Percentiles rank a stretch among this genome's conserved stretches.
These are phyloP conservation scores for Penicillium expansum DNA, from an alignment of 2,329 filamentous ascomycete species.

Conservation along the genomic window DNA sequence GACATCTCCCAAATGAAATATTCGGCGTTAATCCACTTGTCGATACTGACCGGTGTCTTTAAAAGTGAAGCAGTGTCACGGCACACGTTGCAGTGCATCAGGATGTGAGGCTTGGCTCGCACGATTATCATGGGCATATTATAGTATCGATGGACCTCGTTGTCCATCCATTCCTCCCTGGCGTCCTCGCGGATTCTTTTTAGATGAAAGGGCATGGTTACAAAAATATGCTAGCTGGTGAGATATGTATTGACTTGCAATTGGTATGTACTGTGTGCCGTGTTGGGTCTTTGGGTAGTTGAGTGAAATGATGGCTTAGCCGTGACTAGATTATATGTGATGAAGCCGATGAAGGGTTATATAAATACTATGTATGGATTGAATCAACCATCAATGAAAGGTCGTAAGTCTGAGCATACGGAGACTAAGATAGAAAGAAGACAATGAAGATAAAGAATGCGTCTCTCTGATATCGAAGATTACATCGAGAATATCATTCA, in stretches of 20 bases:
- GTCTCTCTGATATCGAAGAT: neutral
- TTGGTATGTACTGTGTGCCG: neutral
- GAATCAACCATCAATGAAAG: neutral
- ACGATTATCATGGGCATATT: neutral
- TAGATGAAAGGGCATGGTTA: neutral
- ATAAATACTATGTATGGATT: neutral
- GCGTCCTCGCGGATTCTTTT: neutral
- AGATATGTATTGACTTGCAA: neutral
- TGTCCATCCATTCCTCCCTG: neutral
- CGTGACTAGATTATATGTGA: neutral
- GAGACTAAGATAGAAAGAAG: neutral
- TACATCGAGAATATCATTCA: neutral
- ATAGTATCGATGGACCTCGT: constrained; percentile 1
- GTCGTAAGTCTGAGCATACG: too few relatives aligned
- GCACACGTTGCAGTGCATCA: neutral
- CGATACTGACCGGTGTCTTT: neutral
- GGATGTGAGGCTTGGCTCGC: neutral
- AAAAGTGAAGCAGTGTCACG: neutral
- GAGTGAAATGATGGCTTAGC: neutral
- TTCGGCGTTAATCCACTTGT: constrained; percentile 4
- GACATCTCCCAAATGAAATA: constrained; percentile 9
- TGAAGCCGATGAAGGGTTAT: neutral
- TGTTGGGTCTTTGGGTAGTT: neutral
- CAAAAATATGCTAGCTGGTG: neutral
- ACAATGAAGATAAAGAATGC: neutral